Base-by-base conservation (phyloP, 805 yeast species). In the Candida adriatica region DNA sequence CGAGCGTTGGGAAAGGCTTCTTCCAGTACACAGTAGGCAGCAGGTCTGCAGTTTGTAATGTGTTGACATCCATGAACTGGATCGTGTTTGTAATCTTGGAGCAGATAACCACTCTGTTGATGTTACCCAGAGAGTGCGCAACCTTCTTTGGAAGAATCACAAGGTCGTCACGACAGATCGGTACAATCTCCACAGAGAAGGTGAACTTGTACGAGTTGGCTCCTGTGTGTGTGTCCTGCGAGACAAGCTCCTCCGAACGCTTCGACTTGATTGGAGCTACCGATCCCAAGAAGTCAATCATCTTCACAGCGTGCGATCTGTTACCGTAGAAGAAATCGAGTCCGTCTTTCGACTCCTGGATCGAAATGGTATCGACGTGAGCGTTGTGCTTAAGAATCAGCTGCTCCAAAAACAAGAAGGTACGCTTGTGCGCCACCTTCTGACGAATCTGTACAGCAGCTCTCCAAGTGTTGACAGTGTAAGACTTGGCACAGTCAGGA, bases 381-480 rank as follows among this genome's bases (percentile, higher is more conserved):
- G 96, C 96, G 51, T 80, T 83, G 58, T 86, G 94, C 56, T 71
- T 87, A 60, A 92, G 70, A 49, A 92, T 92, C 58, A 94, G 70
- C 64, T 92, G 99, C 65, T 92, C 99, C 49, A 92, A 73, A 53
- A 85, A 92, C 57, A 90, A 72, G 58, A 92, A 90, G 7, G 99
- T 92, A 70, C 96, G 80, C 64, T 92, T 92, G 61, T 92, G 98
- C 13, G 85, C 75, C 22, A 92, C 98, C 57, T 94, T 92, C 62
- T 92, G 99, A 64, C 99, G 80, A 49, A 94, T 82, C 65, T 92
- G 99, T 22, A 94, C 95, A 18, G 90, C 76, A 19, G 99, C 96
- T 60, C 92, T 81, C 98, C 98, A 92, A 5, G 97, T 94, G 59
- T 92, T 86, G 17, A 94, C 82, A 19, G 99, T 92, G 53, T 81